Evolutionary conservation across 495 filamentous ascomycete genomes (phyloP), one percentile per base, ranked within the genome.

Genomic region (Aspergillus steynii): DNA sequence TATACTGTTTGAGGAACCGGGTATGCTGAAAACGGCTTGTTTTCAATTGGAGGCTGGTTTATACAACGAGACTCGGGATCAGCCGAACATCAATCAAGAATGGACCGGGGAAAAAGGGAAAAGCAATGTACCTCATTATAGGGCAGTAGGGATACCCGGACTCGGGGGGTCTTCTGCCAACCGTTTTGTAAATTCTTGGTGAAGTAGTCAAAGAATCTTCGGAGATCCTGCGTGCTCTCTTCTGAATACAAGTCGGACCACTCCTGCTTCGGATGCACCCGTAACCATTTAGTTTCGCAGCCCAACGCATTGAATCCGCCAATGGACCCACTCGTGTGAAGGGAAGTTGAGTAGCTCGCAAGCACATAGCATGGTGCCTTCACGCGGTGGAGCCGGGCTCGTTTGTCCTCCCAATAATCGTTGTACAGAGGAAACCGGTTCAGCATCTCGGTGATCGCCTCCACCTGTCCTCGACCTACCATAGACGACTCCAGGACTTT

Each of bases 331-430:
- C 3, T 15, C 2, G 53, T 55, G 10, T 55, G 53, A 3, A 55
- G 27, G 1, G 9, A 14, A 1, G 53, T 55, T 4, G 53, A 65
- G 31, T 67, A 70, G 7, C 61, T 70, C 2, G 58, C 76, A 1
- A 58, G 29, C 3, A 64, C 55, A 47, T 74, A 74, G 1, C 58
- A 55, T 7, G 73, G 73, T 10, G 68, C 56, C 1, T 61, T 55
- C 31, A 74, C 67, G 14, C 57, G 62, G 0, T 50, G 37, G 5
- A 70, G 32, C 29, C 59, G 53, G 0, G 65, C 52, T 0, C 65
- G 31, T 48, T 72, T 72, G 53, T 69, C 68, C 20, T 67, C 65
- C 66, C 68, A 72, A 29, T 70, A 72, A 4, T 53, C 57, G 5
- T 65, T 71, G 25, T 56, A 42, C 2, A 59, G 53, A 1, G 68